phyloP scores from a whole-genome alignment of 176 grass and related monocot species.

The Bonia amplexicaulis region DNA sequence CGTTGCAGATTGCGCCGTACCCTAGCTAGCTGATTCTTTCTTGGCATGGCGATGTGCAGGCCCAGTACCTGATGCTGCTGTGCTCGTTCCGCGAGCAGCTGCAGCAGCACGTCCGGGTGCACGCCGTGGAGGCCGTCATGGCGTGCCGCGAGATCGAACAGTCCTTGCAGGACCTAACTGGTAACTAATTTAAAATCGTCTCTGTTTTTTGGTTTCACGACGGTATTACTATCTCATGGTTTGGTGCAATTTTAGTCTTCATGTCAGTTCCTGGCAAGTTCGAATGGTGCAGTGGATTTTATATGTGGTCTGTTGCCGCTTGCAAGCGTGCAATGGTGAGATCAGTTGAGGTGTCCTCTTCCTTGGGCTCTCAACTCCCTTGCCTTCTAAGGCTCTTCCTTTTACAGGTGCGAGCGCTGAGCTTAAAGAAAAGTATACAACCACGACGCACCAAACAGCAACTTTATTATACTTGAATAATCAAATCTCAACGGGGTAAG shows the following conservation, averaged over 20 bases:
- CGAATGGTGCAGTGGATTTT: conserved; percentile 7
- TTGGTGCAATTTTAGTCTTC: conserved; percentile 3
- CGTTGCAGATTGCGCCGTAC: background rate
- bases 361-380: background rate
- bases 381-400: conserved; percentile 30
- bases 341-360: conserved; percentile 30
- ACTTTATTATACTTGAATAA: background rate
- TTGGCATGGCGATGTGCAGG: conserved; percentile 36
- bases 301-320: background rate
- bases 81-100: conserved; percentile 99
- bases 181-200: too few species aligned
- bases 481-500: background rate
- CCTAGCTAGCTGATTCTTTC: background rate
- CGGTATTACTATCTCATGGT: background rate
- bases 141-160: conserved; percentile 99
- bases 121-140: conserved; percentile 99
- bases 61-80: conserved; percentile 87
- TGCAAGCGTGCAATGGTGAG: background rate
- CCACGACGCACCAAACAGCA: background rate
- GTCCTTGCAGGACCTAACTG: conserved; percentile 88
- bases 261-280: background rate
- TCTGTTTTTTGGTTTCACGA: background rate
- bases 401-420: background rate
- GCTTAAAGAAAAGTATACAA: background rate
- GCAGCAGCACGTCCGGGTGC: conserved; percentile 98